Evolutionary conservation across 257 asterid species (phyloP).

Genomic region (Fraxinus quadrangulata): DNA sequence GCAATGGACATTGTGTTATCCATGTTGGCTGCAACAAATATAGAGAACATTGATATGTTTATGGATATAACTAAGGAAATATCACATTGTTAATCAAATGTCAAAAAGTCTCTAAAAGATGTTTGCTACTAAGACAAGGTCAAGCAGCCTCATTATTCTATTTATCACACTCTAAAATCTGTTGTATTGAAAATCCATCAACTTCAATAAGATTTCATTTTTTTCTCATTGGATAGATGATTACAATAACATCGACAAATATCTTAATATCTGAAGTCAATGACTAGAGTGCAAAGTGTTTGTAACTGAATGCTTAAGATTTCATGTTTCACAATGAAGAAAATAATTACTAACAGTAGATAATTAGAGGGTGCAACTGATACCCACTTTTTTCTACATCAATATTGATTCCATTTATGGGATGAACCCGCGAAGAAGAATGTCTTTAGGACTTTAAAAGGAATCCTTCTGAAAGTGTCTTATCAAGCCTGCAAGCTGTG

Average conservation of each 20-base stretch:
- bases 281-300: neutral
- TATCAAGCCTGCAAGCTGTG: neutral
- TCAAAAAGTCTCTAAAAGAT: neutral
- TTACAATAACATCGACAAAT: neutral
- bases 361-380: neutral
- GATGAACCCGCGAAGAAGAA: neutral
- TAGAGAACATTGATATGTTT: constrained; percentile 16
- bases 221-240: neutral
- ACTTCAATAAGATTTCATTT: neutral
- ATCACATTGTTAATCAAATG: neutral
- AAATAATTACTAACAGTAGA: neutral
- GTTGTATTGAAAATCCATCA: neutral
- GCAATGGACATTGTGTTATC: constrained; percentile 91
- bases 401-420: neutral
- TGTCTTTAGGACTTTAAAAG: neutral
- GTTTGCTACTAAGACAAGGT: neutral
- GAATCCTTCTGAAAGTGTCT: neutral
- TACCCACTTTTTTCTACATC: neutral
- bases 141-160: neutral
- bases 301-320: neutral
- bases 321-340: neutral
- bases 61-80: constrained; percentile 6
- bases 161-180: neutral
- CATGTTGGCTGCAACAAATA: constrained; percentile 71
- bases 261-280: neutral